phyloP scores from a whole-genome alignment of 441 rosid genomes.

The Melastoma candidum region DNA sequence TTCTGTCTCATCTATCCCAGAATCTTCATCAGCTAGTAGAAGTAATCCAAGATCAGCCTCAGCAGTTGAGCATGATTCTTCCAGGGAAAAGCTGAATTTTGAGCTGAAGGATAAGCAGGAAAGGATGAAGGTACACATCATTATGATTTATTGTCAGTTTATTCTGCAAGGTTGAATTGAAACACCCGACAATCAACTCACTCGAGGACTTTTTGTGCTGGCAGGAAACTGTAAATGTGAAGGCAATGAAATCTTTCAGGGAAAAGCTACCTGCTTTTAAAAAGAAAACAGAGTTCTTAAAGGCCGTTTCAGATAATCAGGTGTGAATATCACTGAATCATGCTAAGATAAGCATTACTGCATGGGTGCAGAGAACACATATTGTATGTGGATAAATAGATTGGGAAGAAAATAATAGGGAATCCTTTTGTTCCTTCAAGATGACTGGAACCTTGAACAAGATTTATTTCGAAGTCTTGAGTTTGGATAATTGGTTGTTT shows the following conservation, averaged over 20 bases:
- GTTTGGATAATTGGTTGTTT: too few species aligned
- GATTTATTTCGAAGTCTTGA: too few species aligned
- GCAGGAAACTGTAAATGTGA: conserved; percentile 45
- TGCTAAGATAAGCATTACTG: background rate
- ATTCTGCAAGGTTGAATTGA: conserved; percentile 2
- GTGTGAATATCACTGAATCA: conserved; percentile 23
- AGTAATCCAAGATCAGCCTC: conserved; percentile 28
- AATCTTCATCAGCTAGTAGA: conserved; percentile 19
- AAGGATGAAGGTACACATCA: conserved; percentile 39
- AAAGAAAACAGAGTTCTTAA: conserved; percentile 60
- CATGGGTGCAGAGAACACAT: too few species aligned
- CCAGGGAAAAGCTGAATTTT: conserved; percentile 47
- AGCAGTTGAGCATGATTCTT: conserved; percentile 22
- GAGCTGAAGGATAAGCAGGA: conserved; percentile 76
- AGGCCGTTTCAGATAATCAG: conserved; percentile 79
- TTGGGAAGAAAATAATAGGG: too few species aligned
- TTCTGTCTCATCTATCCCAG: conserved; percentile 26
- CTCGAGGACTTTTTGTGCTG: conserved; percentile 8
- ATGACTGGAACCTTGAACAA: too few species aligned
- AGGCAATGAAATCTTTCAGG: conserved; percentile 64
- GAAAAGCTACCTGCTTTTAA: conserved; percentile 83
- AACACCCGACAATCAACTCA: background rate
- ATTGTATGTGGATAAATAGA: too few species aligned
- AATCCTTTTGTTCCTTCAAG: too few species aligned
- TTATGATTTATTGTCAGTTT: background rate